A percentile compares a stretch with the other conserved stretches of the same genome.
phyloP scores from a whole-genome alignment of 306 rosid species.

The Rosa persica region DNA sequence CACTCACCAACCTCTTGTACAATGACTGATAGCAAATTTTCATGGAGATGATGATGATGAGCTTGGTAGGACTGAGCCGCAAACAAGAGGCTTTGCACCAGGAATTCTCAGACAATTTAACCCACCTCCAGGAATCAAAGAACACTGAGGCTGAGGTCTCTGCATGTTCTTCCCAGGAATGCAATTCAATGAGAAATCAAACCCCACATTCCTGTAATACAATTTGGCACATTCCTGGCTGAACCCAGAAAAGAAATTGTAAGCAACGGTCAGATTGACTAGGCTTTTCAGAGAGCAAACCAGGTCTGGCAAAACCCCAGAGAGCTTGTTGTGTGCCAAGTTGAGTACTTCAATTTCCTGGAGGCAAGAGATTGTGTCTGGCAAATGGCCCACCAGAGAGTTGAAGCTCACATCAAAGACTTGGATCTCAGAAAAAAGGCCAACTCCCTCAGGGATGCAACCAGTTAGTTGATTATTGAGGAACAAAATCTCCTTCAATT shows the following conservation, averaged over 20 bases:
- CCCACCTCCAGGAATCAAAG: conserved; percentile 76
- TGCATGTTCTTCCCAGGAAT: conserved; percentile 82
- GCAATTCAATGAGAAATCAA: conserved; percentile 83
- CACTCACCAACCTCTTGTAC: conserved; percentile 40
- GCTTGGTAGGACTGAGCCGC: conserved; percentile 47
- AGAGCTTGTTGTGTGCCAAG: conserved; percentile 78
- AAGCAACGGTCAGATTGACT: conserved; percentile 75
- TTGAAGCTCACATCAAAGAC: conserved; percentile 88
- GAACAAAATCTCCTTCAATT: conserved; percentile 73
- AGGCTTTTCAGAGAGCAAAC: conserved; percentile 69
- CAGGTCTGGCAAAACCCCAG: conserved; percentile 81
- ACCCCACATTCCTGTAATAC: conserved; percentile 62
- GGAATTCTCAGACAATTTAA: conserved; percentile 84
- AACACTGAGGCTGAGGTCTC: conserved; percentile 86
- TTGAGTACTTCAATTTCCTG: conserved; percentile 77
- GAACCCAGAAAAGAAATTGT: conserved; percentile 95
- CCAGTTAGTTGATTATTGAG: conserved; percentile 84
- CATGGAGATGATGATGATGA: conserved; percentile 51
- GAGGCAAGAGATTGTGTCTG: conserved; percentile 85
- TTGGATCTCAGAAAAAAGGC: conserved; percentile 79
- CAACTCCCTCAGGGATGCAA: conserved; percentile 91
- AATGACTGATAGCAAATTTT: conserved; percentile 12
- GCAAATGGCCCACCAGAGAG: conserved; percentile 81
- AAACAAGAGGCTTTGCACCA: conserved; percentile 62
- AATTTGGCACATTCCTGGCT: conserved; percentile 69